A percentile compares a stretch with the other conserved stretches of the same genome.
These are phyloP conservation scores for Inosperma sp. DNA, from an alignment of 768 basidiomycete species.

Conservation along the genomic window DNA sequence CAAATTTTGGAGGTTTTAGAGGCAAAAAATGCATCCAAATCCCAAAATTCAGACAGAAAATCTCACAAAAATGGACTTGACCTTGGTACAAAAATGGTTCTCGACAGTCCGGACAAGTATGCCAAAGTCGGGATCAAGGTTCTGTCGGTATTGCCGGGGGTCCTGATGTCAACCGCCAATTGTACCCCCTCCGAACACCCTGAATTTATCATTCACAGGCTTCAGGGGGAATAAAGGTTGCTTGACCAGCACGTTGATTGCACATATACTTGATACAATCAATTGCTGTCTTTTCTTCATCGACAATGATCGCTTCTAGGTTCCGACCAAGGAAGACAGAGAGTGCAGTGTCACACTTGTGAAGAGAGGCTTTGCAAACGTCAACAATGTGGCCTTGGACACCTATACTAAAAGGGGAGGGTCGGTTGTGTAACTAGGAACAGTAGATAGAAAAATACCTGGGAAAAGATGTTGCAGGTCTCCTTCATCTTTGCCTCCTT, in stretches of 20 bases:
- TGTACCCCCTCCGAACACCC: constrained; percentile 86
- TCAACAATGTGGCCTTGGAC: constrained; percentile 92
- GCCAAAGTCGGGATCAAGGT: no score
- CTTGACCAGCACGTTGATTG: constrained; percentile 90
- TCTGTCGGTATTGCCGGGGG: no score
- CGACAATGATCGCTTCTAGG: constrained; percentile 93
- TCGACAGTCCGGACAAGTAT: no score
- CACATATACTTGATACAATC: constrained; percentile 86
- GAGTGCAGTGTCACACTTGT: constrained; percentile 90
- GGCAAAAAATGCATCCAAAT: no score
- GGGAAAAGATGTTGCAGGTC: constrained; percentile 89
- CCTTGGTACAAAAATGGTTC: no score
- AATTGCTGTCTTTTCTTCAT: constrained; percentile 95
- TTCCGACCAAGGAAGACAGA: constrained; percentile 90
- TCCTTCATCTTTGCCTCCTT: constrained; percentile 82
- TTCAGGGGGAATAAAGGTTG: constrained; percentile 97
- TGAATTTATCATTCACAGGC: constrained; percentile 90
- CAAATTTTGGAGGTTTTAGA: no score
- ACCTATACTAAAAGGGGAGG: constrained; percentile 53
- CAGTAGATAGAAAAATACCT: constrained; percentile 39
- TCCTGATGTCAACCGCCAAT: constrained; percentile 80
- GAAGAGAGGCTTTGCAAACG: constrained; percentile 88
- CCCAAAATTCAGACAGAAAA: no score
- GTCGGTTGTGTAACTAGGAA: background rate
- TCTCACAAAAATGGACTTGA: no score